A percentile compares a stretch with the other conserved stretches of the same genome.
phyloP scores from a whole-genome alignment of 2,329 filamentous ascomycete species.

The Hyphodiscus sp. region DNA sequence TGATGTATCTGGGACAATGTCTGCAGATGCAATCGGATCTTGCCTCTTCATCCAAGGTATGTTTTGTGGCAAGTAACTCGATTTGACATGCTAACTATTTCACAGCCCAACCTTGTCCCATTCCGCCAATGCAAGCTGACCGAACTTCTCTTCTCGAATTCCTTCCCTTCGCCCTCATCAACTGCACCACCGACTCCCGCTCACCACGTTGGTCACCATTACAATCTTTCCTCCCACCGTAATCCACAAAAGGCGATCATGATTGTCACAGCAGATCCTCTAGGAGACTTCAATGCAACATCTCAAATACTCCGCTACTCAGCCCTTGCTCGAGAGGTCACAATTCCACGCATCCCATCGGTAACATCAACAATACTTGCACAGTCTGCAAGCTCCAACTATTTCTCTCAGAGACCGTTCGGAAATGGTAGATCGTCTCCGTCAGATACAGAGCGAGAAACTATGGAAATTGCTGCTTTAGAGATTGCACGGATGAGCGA shows the following conservation, averaged over 20 bases:
- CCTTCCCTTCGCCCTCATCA: constrained; percentile 46
- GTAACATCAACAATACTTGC: constrained; percentile 62
- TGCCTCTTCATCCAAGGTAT: constrained; percentile 66
- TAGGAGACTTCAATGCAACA: constrained; percentile 93
- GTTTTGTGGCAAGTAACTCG: constrained; percentile 9
- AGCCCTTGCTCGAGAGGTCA: constrained; percentile 85
- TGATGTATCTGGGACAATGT: constrained; percentile 98
- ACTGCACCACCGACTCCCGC: constrained; percentile 8
- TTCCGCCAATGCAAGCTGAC: constrained; percentile 83
- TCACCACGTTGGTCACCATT: constrained; percentile 24
- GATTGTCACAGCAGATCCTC: constrained; percentile 90
- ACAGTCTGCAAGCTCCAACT: constrained; percentile 18
- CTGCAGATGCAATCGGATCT: constrained; percentile 89
- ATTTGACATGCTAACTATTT: constrained; percentile 7
- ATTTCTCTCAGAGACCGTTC: constrained; percentile 13
- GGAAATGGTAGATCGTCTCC: constrained; percentile 29
- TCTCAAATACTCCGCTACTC: constrained; percentile 94
- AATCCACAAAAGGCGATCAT: constrained; percentile 85
- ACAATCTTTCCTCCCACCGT: constrained; percentile 35
- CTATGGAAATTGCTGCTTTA: constrained; percentile 74
- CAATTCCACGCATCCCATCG: constrained; percentile 81
- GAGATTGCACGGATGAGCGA: constrained; percentile 75
- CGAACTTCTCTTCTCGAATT: constrained; percentile 82
- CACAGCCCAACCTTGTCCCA: constrained; percentile 64
- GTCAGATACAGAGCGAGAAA: constrained; percentile 48